These are phyloP conservation scores for Monosporascus sp. DNA, from an alignment of 2,329 filamentous ascomycete genomes.

Conservation along the genomic window DNA sequence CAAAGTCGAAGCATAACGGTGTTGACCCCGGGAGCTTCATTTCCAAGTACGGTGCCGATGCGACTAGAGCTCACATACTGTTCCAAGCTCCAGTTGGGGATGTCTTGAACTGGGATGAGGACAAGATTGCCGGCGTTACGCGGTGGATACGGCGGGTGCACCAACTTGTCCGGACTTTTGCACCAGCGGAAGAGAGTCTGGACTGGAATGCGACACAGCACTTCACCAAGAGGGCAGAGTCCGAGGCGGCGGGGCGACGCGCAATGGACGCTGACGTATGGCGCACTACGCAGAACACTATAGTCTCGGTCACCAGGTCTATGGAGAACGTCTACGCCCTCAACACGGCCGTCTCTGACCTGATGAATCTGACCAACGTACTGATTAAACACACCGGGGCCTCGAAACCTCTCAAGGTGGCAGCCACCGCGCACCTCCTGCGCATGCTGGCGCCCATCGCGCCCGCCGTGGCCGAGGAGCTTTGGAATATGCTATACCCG, in stretches of 20 bases:
- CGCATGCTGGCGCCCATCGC: conserved; percentile 74
- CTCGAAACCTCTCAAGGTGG: conserved; percentile 38
- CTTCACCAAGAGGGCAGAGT: conserved; percentile 30
- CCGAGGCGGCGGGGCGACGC: conserved; percentile 27
- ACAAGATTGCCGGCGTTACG: conserved; percentile 74
- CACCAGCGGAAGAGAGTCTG: conserved; percentile 5
- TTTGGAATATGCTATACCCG: conserved; percentile 58
- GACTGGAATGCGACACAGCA: conserved; percentile 26
- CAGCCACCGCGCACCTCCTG: conserved; percentile 52
- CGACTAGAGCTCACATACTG: conserved; percentile 78
- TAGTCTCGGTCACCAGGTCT: conserved; percentile 61
- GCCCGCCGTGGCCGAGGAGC: conserved; percentile 76
- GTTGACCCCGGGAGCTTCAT: conserved; percentile 75
- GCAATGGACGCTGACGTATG: conserved; percentile 51
- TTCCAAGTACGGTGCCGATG: conserved; percentile 71
- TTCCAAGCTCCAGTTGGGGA: conserved; percentile 84
- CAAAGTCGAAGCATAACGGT: conserved; percentile 89
- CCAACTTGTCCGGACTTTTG: conserved; percentile 43
- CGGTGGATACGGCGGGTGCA: conserved; percentile 71
- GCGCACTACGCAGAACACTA: conserved; percentile 61
- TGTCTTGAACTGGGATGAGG: conserved; percentile 81
- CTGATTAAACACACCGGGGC: conserved; percentile 44
- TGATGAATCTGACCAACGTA: conserved; percentile 75
- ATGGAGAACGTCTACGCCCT: conserved; percentile 69
- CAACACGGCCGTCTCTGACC: conserved; percentile 77